A percentile compares a stretch with the other conserved stretches of the same genome.
phyloP scores from a whole-genome alignment of 1,284 basidiomycete species.

The Trichosporon faecale region DNA sequence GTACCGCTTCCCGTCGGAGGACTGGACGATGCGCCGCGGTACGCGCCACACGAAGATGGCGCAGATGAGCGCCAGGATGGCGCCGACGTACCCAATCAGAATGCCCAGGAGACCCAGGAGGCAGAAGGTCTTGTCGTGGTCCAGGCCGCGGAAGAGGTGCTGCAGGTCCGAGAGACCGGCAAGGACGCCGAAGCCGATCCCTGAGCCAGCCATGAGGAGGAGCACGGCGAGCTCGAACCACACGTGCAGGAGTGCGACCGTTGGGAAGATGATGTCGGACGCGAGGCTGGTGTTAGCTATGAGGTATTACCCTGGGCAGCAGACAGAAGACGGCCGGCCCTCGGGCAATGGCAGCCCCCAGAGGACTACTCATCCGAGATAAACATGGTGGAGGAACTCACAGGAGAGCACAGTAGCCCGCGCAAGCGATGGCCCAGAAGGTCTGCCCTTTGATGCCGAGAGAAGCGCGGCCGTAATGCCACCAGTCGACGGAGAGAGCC shows the following conservation, averaged over 20 bases:
- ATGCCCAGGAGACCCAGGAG: background rate
- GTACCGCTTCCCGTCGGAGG: background rate
- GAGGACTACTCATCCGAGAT: too few relatives aligned
- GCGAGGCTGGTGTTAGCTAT: background rate
- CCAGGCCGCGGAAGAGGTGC: background rate
- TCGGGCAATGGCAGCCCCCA: too few relatives aligned
- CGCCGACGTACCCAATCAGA: background rate
- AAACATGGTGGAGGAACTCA: background rate
- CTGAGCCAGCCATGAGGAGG: background rate
- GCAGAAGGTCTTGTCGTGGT: background rate
- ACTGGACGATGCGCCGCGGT: background rate
- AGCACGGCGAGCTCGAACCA: slow-evolving; percentile 2
- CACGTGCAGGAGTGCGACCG: background rate
- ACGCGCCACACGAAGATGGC: background rate
- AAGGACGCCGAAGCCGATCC: background rate
- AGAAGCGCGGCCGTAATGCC: background rate
- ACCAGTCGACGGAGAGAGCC: background rate
- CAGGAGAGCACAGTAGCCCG: background rate
- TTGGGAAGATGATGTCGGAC: background rate
- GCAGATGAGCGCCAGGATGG: background rate
- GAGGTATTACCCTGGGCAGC: background rate
- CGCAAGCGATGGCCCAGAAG: background rate
- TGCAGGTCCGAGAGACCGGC: background rate
- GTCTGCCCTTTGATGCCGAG: background rate
- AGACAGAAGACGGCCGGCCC: background rate